These are phyloP conservation scores for Coemansia sp. DNA, from an alignment of 192 early-diverging fungal species.

Conservation along the genomic window DNA sequence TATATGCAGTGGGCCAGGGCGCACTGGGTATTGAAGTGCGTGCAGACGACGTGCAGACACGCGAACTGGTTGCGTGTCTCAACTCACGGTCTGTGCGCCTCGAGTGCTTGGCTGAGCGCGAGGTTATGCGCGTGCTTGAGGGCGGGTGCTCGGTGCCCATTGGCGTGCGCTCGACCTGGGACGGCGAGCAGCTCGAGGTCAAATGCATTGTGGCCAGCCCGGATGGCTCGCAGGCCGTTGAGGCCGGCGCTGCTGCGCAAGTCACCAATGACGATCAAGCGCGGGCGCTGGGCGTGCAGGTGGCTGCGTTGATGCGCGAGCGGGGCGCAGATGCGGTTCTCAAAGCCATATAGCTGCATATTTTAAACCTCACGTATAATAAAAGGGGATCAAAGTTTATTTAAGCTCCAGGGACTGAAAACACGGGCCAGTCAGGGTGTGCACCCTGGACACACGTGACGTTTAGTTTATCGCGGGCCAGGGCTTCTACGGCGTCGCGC, in stretches of 20 bases:
- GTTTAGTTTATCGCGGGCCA: conserved; percentile 4
- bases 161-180: conserved; percentile 70
- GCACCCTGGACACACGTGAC: conserved; percentile 5
- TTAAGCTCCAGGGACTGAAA: conserved; percentile 2
- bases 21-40: conserved; percentile 84
- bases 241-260: conserved; percentile 36
- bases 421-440: conserved; percentile 36
- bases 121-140: conserved; percentile 84
- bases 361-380: too few relatives aligned
- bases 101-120: conserved; percentile 75
- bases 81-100: conserved; percentile 64
- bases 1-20: conserved; percentile 93
- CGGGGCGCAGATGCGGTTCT: conserved; percentile 58
- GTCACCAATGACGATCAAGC: conserved; percentile 23
- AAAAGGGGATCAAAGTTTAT: background rate
- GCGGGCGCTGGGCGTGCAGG: conserved; percentile 38
- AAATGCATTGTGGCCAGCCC: conserved; percentile 69
- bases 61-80: conserved; percentile 53
- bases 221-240: conserved; percentile 68
- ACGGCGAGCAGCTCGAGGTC: conserved; percentile 45
- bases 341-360: conserved; percentile 37
- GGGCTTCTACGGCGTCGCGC: conserved; percentile 7
- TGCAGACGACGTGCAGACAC: conserved; percentile 56
- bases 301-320: conserved; percentile 52
- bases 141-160: conserved; percentile 96